phyloP scores from a whole-genome alignment of 2,329 filamentous ascomycete genomes.

The Penicillium crustosum region DNA sequence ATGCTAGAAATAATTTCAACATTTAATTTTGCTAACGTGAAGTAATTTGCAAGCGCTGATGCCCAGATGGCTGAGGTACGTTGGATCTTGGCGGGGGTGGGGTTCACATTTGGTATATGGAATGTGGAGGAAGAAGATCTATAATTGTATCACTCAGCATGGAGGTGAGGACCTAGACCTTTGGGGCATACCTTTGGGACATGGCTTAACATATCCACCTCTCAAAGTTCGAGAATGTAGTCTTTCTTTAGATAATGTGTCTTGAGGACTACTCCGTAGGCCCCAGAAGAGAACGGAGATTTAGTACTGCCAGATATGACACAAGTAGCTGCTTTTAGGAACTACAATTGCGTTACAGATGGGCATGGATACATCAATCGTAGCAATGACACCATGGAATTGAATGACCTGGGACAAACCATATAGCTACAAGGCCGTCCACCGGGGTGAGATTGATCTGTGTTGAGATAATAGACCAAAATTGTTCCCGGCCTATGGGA shows the following conservation, averaged over 20 bases:
- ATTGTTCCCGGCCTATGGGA: not conserved
- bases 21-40: not conserved
- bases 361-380: not conserved
- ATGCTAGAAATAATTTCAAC: not conserved
- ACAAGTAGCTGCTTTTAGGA: not conserved
- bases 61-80: not conserved
- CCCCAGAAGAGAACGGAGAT: not conserved
- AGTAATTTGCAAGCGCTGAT: not conserved
- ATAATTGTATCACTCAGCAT: not conserved
- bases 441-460: not conserved
- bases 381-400: not conserved
- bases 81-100: conserved; percentile 3
- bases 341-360: not conserved
- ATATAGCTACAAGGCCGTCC: conserved; percentile 6
- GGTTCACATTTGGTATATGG: not conserved
- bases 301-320: not conserved
- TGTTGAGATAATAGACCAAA: not conserved
- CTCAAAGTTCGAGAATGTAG: not conserved
- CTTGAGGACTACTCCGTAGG: too few relatives aligned
- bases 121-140: conserved; percentile 1
- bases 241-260: not conserved
- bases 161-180: conserved; percentile 5
- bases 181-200: not conserved
- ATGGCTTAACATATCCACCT: not conserved
- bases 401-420: not conserved